Base-by-base conservation (phyloP, 768 basidiomycete genomes). In the Phaeotremella skinneri region DNA sequence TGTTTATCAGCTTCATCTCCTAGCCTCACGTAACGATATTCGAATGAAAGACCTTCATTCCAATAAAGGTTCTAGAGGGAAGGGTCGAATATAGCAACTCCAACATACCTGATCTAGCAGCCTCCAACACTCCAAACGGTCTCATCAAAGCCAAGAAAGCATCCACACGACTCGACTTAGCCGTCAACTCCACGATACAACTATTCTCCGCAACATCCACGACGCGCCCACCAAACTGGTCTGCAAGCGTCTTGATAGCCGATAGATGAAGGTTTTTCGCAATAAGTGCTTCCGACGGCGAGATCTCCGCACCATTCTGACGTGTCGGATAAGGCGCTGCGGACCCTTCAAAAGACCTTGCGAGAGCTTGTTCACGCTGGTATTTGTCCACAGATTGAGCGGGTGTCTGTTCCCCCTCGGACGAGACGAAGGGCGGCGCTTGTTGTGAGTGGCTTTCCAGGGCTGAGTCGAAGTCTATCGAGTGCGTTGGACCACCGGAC, bases 121-220 rank as follows among this genome's bases (percentile, higher is more conserved):
- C 88, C 80, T 99, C 96, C 53, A 99, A 83, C 54, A 99, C 85
- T 34, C 96, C 96, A 67, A 93, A 99, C 7, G 94, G 93, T 75
- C 92, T 88, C 68, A 98, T 79, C 43, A 99, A 79, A 62, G 82
- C 86, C 70, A 99, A 80, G 81, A 98, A 98, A 17, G 92, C 92
- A 72, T 97, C 88, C 42, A 98, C 90, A 54, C 93, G 82, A 42
- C 82, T 80, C 39, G 90, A 91, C 82, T 98, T 98, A 32, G 90
- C 96, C 14, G 89, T 87, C 77, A 98, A 80, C 80, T 98, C 96
- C 45, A 97, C 87, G 58, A 97, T 96, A 41, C 96, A 87, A 71
- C 87, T 89, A 74, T 97, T 85, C 77, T 96, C 91, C 79, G 88
- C 88, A 56, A 99, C 86, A 76, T 99, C 96, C 26, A 96, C 92